Conservation (phyloP, 2,329 filamentous ascomycete species). For the Exophiala spinifera region DNA sequence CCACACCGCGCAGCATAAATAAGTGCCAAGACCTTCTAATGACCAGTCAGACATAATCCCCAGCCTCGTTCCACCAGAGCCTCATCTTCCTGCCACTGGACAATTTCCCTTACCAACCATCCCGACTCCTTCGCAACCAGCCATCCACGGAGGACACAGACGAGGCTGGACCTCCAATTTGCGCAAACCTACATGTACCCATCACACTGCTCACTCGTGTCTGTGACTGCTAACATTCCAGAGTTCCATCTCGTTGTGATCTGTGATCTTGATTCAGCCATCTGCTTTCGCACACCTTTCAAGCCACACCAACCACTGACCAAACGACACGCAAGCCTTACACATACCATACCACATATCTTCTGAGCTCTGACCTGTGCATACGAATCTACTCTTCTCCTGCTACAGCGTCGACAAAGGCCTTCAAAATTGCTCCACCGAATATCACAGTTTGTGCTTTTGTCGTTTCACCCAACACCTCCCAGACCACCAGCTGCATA, state of each 20-base stretch:
- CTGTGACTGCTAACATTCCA: conserved; percentile 8
- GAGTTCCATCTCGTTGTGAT: too few relatives aligned
- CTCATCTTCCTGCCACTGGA: conserved; percentile 10
- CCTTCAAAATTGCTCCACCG: conserved; percentile 24
- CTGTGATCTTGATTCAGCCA: background rate
- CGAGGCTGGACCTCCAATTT: conserved; percentile 21
- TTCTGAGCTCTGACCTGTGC: too few relatives aligned
- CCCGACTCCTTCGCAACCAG: background rate
- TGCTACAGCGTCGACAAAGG: too few relatives aligned
- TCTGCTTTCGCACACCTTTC: too few relatives aligned
- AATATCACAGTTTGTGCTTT: conserved; percentile 15
- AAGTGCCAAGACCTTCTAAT: too few relatives aligned
- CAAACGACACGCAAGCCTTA: too few relatives aligned
- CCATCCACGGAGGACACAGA: too few relatives aligned
- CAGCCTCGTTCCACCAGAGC: conserved; percentile 7
- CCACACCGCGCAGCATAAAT: too few relatives aligned
- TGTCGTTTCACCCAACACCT: conserved; percentile 11
- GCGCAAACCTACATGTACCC: conserved; percentile 20
- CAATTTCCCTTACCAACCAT: conserved; percentile 23
- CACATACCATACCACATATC: too few relatives aligned
- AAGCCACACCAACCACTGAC: background rate
- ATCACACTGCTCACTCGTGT: conserved; percentile 8
- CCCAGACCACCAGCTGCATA: conserved; percentile 3
- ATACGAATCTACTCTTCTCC: too few relatives aligned
- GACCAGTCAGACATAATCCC: background rate